phyloP scores from a whole-genome alignment of 257 asterid species.

The Paulownia fortunei region DNA sequence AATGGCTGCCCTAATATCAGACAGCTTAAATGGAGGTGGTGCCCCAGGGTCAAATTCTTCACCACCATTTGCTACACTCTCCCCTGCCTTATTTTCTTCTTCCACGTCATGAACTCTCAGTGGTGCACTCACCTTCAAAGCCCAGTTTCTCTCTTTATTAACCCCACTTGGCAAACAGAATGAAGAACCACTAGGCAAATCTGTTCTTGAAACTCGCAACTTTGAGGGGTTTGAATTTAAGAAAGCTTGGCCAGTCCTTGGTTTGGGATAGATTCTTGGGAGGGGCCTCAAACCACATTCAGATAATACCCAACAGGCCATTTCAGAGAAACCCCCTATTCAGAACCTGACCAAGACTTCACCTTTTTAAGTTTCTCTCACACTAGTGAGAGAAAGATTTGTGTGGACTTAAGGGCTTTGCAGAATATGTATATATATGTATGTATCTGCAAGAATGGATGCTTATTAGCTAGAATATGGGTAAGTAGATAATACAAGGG shows the following conservation, averaged over 20 bases:
- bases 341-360: constrained; percentile 22
- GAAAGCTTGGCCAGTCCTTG: constrained; percentile 42
- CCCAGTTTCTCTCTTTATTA: constrained; percentile 57
- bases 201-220: constrained; percentile 44
- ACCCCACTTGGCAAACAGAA: constrained; percentile 34
- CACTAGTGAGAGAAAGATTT: constrained; percentile 1
- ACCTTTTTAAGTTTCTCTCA: constrained; percentile 13
- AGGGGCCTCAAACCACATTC: constrained; percentile 53
- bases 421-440: neutral
- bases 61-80: neutral
- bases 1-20: constrained; percentile 83
- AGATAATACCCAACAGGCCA: constrained; percentile 54
- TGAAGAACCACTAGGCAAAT: constrained; percentile 34
- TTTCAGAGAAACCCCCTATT: constrained; percentile 10
- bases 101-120: constrained; percentile 51
- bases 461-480: neutral
- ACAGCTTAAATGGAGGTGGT: constrained; percentile 79
- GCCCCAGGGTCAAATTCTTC: constrained; percentile 72
- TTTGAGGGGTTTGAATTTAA: constrained; percentile 33
- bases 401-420: constrained; percentile 35
- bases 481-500: constrained; percentile 30
- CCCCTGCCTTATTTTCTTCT: constrained; percentile 42
- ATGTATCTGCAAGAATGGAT: constrained; percentile 12
- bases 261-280: constrained; percentile 50
- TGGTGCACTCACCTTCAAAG: constrained; percentile 82